phyloP scores from a whole-genome alignment of 768 basidiomycete species.

The Pulveroboletus ravenelii region DNA sequence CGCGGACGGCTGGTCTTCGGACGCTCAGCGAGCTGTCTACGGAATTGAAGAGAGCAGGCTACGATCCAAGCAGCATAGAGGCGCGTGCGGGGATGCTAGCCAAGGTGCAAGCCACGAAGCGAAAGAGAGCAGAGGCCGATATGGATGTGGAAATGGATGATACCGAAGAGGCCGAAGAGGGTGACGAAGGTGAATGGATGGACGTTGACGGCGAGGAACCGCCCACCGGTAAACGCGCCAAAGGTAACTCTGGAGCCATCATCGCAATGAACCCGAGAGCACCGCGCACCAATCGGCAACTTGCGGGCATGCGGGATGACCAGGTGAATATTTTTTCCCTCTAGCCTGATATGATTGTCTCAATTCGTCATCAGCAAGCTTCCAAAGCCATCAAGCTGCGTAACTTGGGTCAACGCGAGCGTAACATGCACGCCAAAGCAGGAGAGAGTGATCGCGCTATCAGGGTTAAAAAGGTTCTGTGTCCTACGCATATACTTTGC shows the following conservation, averaged over 20 bases:
- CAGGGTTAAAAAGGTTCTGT: conserved; percentile 72
- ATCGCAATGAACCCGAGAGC: conserved; percentile 45
- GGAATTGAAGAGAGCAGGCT: conserved; percentile 81
- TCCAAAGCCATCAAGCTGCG: conserved; percentile 76
- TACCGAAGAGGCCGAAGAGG: conserved; percentile 31
- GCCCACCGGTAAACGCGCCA: conserved; percentile 55
- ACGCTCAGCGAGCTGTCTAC: conserved; percentile 70
- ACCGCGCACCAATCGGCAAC: conserved; percentile 68
- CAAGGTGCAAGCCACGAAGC: conserved; percentile 64
- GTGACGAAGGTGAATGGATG: conserved; percentile 47
- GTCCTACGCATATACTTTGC: background rate
- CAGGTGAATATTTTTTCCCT: conserved; percentile 36
- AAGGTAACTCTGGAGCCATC: conserved; percentile 56
- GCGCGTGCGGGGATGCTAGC: conserved; percentile 84
- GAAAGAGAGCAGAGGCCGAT: conserved; percentile 51
- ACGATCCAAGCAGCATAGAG: conserved; percentile 83
- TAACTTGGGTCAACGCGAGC: conserved; percentile 79
- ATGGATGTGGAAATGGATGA: conserved; percentile 60
- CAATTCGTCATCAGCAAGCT: conserved; percentile 54
- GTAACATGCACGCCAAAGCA: conserved; percentile 86
- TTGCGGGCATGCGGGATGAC: conserved; percentile 76
- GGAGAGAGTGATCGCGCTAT: conserved; percentile 86
- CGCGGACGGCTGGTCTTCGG: conserved; percentile 65
- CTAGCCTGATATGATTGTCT: background rate
- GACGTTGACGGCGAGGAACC: conserved; percentile 48